These are phyloP conservation scores for Tulasnella sp. DNA, from an alignment of 768 basidiomycete species.

Conservation along the genomic window DNA sequence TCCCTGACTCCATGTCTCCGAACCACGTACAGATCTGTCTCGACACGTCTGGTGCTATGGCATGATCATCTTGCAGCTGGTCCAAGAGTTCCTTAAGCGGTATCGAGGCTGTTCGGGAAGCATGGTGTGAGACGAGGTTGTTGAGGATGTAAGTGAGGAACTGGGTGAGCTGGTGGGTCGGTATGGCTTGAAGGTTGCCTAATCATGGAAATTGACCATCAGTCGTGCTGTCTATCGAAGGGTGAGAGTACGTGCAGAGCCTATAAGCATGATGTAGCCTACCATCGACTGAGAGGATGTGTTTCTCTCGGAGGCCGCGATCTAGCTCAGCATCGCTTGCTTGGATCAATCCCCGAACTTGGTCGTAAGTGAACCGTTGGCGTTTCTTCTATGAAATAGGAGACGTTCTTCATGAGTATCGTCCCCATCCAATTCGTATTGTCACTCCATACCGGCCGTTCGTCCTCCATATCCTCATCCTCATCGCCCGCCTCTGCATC, in stretches of 20 bases:
- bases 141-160: conserved; percentile 70
- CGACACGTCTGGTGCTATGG: conserved; percentile 48
- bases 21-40: conserved; percentile 76
- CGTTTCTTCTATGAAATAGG: conserved; percentile 25
- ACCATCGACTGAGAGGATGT: conserved; percentile 67
- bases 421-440: neutral
- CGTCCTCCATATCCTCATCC: conserved; percentile 22
- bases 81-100: conserved; percentile 40
- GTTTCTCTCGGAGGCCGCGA: conserved; percentile 49
- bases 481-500: conserved; percentile 30
- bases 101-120: conserved; percentile 40
- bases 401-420: neutral
- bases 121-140: conserved; percentile 48
- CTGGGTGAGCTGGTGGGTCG: conserved; percentile 49
- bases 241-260: too few relatives aligned
- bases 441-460: conserved; percentile 15
- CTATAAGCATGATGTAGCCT: conserved; percentile 16
- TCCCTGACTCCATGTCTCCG: conserved; percentile 36
- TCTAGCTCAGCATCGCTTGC: conserved; percentile 71
- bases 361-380: conserved; percentile 42
- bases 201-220: conserved; percentile 9
- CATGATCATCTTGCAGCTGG: conserved; percentile 60
- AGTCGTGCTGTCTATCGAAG: too few relatives aligned
- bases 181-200: conserved; percentile 68
- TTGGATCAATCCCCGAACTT: conserved; percentile 56